Percentiles rank a stretch among this genome's conserved stretches.
Conservation (phyloP, 2,329 filamentous ascomycete species). For the Penicillium sp. region DNA sequence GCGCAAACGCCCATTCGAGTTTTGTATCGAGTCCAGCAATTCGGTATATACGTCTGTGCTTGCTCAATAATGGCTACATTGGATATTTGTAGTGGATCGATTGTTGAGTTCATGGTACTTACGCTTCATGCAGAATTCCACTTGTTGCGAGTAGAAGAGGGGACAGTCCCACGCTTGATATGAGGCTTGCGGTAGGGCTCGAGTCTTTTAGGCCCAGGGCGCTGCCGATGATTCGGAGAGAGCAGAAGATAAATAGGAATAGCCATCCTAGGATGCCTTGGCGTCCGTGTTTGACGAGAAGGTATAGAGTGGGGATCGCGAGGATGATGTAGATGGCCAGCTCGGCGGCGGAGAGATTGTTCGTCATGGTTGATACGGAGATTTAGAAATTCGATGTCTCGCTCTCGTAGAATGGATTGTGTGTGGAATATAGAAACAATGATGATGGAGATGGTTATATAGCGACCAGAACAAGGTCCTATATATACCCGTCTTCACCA, state of each 20-base stretch:
- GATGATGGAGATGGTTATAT: no score
- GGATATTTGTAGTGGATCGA: not conserved
- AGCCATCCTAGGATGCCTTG: slow-evolving; percentile 43
- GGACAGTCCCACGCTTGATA: slow-evolving; percentile 43
- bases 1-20: not conserved
- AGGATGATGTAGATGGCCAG: slow-evolving; percentile 39
- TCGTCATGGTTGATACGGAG: not conserved
- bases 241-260: slow-evolving; percentile 43
- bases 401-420: no score
- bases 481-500: no score
- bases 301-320: slow-evolving; percentile 31
- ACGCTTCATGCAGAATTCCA: slow-evolving; percentile 43
- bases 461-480: no score
- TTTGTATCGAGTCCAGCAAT: not conserved
- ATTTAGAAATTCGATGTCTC: no score
- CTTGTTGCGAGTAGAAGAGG: slow-evolving; percentile 34
- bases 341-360: not conserved
- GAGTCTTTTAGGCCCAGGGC: slow-evolving; percentile 12
- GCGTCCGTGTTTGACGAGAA: slow-evolving; percentile 38
- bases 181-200: slow-evolving; percentile 33
- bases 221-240: slow-evolving; percentile 39
- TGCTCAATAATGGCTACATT: not conserved
- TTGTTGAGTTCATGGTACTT: slow-evolving; percentile 8
- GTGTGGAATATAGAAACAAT: no score
- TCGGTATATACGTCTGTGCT: not conserved